Percentiles rank a stretch among this genome's conserved stretches.
phyloP scores from a whole-genome alignment of 805 yeast species.

The Candida manassasensis region DNA sequence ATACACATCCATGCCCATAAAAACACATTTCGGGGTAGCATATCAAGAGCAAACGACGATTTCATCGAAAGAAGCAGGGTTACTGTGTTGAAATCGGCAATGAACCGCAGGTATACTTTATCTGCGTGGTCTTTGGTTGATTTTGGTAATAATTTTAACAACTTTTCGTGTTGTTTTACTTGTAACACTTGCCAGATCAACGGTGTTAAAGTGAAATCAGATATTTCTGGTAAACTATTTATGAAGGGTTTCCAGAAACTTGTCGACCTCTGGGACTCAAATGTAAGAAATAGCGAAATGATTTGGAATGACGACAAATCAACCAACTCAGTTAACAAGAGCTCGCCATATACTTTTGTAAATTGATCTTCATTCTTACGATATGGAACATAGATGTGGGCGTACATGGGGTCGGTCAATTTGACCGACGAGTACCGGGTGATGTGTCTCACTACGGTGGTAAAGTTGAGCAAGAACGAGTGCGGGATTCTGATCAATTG shows the following conservation, averaged over 20 bases:
- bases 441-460: conserved; percentile 42
- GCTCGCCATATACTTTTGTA: conserved; percentile 26
- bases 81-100: conserved; percentile 41
- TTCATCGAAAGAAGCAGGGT: conserved; percentile 12
- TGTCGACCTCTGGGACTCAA: conserved; percentile 36
- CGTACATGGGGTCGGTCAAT: conserved; percentile 15
- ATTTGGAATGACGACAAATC: conserved; percentile 57
- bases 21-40: conserved; percentile 26
- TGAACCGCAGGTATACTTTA: conserved; percentile 40
- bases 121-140: conserved; percentile 36
- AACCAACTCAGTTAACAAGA: conserved; percentile 31
- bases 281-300: conserved; percentile 43
- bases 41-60: background rate
- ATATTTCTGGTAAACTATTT: conserved; percentile 52
- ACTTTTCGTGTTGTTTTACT: conserved; percentile 17
- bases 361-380: conserved; percentile 15
- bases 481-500: conserved; percentile 54
- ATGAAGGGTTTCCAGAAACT: conserved; percentile 72
- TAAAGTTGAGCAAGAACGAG: conserved; percentile 52
- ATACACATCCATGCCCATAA: conserved; percentile 82
- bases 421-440: conserved; percentile 39
- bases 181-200: conserved; percentile 51
- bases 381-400: conserved; percentile 20
- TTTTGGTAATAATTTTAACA: conserved; percentile 41
- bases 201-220: conserved; percentile 57